These are phyloP conservation scores for Coemansia asiatica DNA, from an alignment of 192 early-diverging fungal species.

Conservation along the genomic window DNA sequence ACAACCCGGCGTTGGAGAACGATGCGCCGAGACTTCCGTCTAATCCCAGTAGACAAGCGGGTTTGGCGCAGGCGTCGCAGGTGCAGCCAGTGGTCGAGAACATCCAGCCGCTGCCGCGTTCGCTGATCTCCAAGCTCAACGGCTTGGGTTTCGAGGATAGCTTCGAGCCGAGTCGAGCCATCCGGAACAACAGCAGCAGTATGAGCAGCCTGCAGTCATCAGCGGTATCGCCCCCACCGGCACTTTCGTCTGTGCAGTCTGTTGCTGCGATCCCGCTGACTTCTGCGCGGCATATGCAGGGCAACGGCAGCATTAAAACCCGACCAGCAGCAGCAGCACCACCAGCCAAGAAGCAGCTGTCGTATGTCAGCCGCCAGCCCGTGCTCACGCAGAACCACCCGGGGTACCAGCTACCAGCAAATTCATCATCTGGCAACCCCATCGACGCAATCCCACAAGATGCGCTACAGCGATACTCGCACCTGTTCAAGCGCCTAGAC, in stretches of 20 bases:
- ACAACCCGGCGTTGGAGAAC: constrained; percentile 29
- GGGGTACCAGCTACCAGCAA: background rate
- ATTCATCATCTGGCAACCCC: background rate
- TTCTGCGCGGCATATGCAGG: constrained; percentile 6
- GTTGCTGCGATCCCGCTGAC: constrained; percentile 9
- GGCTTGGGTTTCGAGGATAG: constrained; percentile 32
- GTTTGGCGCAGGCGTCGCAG: background rate
- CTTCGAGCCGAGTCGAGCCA: constrained; percentile 24
- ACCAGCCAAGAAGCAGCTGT: background rate
- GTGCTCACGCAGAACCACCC: background rate
- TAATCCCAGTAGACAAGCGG: constrained; percentile 10
- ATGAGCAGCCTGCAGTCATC: constrained; percentile 9
- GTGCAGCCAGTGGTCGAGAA: constrained; percentile 16
- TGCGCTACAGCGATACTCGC: constrained; percentile 26
- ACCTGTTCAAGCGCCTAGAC: constrained; percentile 33
- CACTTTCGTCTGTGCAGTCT: background rate
- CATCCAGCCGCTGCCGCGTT: constrained; percentile 25
- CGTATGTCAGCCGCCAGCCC: constrained; percentile 2
- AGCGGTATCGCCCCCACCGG: background rate
- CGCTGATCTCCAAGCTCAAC: constrained; percentile 35
- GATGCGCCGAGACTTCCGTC: constrained; percentile 35
- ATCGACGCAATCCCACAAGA: constrained; percentile 14
- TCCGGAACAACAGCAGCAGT: constrained; percentile 6
- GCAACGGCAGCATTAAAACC: background rate
- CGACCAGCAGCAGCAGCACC: background rate